Base-by-base conservation (phyloP, 73 alveolate genomes). In the Tetrahymena thermophila region DNA sequence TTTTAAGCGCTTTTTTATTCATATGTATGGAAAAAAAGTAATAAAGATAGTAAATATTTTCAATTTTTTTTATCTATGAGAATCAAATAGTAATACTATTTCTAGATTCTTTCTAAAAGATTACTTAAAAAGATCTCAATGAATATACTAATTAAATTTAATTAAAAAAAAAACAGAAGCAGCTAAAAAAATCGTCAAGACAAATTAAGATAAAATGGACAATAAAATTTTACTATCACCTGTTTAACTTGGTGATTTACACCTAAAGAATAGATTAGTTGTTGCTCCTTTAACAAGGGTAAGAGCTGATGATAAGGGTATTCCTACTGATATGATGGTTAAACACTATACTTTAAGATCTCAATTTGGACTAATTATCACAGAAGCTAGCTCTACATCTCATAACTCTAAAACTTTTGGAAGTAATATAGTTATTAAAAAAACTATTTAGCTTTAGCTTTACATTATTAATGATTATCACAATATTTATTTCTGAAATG, bases 281-380 rank as follows among this genome's bases (percentile, higher is more conserved):
- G 71, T 96, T 94, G 96, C 97, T 56, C 96, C 98, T 31, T 40
- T 96, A 42, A 96, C 98, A 34, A 96, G 98, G 93, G 84, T 85
- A 83, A 95, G 98, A 95, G 96, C 85, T 40, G 89, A 84, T 31
- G 40, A 55, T 23, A 93, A 50, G 10, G 95, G 96, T 19, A 42
- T 96, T 35, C 97, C 98, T 38, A 96, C 55, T 38, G 97, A 96
- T 85, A 31, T 96, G 3, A 95, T 56, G 85, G 96, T 56, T 21
- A 85, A 95, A 56, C 96, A 93, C 56, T 96, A 96, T 89, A 31
- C 96, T 28, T 83, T 95, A 96, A 96, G 97, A 55, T 97, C 98
- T 16, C 7, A 93, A 34, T 96, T 97, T 15, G 98, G 98, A 0
- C 50, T 96, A 14, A 96, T 96, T 10, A 31, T 96, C 21, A 96